Conservation (phyloP, 2,329 filamentous ascomycete genomes). For the Hymenoscyphus linearis region DNA sequence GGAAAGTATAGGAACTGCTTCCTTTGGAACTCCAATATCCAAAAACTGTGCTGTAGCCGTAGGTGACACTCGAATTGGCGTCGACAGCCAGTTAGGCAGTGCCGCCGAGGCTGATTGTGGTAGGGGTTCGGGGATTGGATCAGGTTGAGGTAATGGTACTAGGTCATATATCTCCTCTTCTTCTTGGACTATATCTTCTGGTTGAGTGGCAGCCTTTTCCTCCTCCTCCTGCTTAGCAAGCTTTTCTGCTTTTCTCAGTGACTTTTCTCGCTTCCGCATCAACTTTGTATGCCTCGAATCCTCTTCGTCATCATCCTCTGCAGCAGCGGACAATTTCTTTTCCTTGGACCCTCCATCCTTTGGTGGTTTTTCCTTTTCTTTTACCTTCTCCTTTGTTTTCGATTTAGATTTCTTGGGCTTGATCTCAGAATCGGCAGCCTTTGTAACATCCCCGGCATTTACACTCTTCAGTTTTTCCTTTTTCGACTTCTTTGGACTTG, state of each 20-base stretch:
- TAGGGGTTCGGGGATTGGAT: conserved; percentile 50
- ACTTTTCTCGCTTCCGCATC: conserved; percentile 51
- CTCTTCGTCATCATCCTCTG: conserved; percentile 6
- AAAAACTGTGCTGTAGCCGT: conserved; percentile 56
- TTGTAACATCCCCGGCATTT: background rate
- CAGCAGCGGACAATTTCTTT: background rate
- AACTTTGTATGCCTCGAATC: conserved; percentile 38
- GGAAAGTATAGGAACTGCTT: conserved; percentile 56
- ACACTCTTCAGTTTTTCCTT: conserved; percentile 3
- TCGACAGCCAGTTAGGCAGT: conserved; percentile 74
- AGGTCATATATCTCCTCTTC: conserved; percentile 59
- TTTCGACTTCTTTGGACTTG: conserved; percentile 1
- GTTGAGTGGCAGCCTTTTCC: conserved; percentile 30
- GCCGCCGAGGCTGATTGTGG: conserved; percentile 67
- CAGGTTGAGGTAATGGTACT: conserved; percentile 75
- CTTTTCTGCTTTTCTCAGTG: conserved; percentile 44
- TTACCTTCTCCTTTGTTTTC: conserved; percentile 12
- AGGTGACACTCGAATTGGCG: conserved; percentile 64
- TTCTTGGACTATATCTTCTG: conserved; percentile 30
- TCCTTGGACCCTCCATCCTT: background rate
- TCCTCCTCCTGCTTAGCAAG: conserved; percentile 31
- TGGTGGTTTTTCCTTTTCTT: conserved; percentile 5
- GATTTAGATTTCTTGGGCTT: conserved; percentile 8
- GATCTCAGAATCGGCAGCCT: background rate
- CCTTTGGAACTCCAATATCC: conserved; percentile 56